Evolutionary conservation across 495 filamentous ascomycete species (phyloP), one percentile per base, ranked within the genome.

Genomic region (Aspergillus heteromorphus): DNA sequence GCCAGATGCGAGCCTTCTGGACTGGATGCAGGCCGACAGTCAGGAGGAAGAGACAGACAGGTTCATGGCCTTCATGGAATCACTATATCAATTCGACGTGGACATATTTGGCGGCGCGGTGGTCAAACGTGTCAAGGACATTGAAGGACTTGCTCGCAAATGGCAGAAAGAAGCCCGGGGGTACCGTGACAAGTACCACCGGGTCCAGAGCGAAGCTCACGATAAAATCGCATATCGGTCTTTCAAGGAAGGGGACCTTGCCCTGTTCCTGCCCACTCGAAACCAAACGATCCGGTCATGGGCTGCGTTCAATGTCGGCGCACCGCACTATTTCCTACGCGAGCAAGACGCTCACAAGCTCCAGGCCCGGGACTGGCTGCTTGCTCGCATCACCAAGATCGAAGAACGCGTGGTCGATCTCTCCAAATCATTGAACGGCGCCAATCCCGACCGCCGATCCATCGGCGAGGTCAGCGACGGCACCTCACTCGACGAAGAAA

Each of bases 281-380:
- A 97, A 97, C 58, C 91, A 96, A 65, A 87, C 86, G 20, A 93
- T 91, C 5, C 85, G 93, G 9, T 91, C 93, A 3, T 99, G 93
- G 93, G 93, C 93, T 4, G 93, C 95, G 3, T 99, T 99, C 76
- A 99, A 99, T 64, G 86, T 97, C 43, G 91, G 91, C 0, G 92
- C 90, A 48, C 93, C 93, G 13, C 93, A 99, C 68, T 97, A 91
- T 72, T 99, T 99, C 74, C 76, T 99, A 0, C 87, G 90, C 27
- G 93, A 99, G 68, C 89, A 95, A 68, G 91, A 96, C 52, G 76
- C 78, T 0, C 95, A 97, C 63, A 87, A 91, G 54, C 78, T 99
- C 11, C 78, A 84, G 38, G 82, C 77, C 25, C 79, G 90, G 20
- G 95, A 97, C 61, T 99, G 92, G 90, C 82, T 99, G 4, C 83